These are phyloP conservation scores for Colletotrichum chrysophilum DNA, from an alignment of 2,329 filamentous ascomycete genomes.

Conservation along the genomic window DNA sequence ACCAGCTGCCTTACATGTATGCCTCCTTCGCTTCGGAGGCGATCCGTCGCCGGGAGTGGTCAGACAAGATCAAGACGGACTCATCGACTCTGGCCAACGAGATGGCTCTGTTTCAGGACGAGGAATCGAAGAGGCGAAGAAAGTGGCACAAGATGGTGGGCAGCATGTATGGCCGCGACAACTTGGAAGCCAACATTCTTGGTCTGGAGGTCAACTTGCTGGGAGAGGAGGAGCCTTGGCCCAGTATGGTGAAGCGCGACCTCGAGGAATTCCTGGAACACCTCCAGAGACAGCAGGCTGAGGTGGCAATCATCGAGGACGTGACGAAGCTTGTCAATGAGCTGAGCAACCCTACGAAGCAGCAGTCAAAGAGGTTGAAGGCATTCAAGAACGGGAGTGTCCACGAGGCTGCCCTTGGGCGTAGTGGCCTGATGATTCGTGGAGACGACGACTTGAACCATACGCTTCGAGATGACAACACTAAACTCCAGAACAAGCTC, in stretches of 20 bases:
- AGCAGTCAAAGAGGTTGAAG: conserved; percentile 85
- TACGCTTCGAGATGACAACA: conserved; percentile 83
- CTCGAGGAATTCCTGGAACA: conserved; percentile 74
- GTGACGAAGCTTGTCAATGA: conserved; percentile 79
- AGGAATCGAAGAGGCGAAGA: conserved; percentile 85
- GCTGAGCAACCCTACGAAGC: conserved; percentile 80
- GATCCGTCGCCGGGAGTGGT: conserved; percentile 87
- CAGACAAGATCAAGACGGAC: conserved; percentile 86
- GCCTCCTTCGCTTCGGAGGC: conserved; percentile 88
- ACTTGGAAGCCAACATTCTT: conserved; percentile 71
- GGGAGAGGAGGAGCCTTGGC: conserved; percentile 83
- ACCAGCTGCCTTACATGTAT: conserved; percentile 87
- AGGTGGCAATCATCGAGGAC: conserved; percentile 71
- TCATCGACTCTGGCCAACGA: conserved; percentile 90
- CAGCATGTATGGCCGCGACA: conserved; percentile 71
- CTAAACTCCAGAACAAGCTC: conserved; percentile 73
- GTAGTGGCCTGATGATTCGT: conserved; percentile 82
- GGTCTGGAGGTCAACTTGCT: conserved; percentile 86
- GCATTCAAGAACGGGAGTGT: conserved; percentile 97
- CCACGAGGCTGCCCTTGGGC: conserved; percentile 87
- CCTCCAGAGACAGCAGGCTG: conserved; percentile 68
- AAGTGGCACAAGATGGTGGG: conserved; percentile 91
- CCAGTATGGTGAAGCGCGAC: conserved; percentile 75
- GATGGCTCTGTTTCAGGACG: conserved; percentile 89
- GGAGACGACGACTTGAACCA: conserved; percentile 85